phyloP scores from a whole-genome alignment of 108 stramenopile species.

The Pseudonitzschia delicatissima region DNA sequence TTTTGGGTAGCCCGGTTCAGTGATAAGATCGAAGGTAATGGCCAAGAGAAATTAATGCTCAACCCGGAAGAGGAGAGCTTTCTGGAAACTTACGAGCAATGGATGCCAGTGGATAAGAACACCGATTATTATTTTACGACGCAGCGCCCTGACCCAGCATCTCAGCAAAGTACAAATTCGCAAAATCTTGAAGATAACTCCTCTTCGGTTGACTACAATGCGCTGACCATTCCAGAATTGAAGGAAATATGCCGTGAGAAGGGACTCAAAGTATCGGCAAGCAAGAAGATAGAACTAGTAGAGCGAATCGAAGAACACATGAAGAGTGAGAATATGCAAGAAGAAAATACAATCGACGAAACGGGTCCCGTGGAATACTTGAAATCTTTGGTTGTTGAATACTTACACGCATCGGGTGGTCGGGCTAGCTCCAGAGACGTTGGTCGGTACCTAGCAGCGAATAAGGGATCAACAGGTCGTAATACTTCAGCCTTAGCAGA shows the following conservation, averaged over 20 bases:
- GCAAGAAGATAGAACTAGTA: slow-evolving; percentile 55
- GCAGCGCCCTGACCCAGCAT: background rate
- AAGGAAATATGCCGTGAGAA: slow-evolving; percentile 68
- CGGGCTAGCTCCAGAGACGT: slow-evolving; percentile 66
- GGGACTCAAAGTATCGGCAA: slow-evolving; percentile 61
- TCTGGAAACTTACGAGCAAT: background rate
- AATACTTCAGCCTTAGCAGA: slow-evolving; percentile 28
- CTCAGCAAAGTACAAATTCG: background rate
- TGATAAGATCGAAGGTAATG: background rate
- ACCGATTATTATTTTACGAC: slow-evolving; percentile 16
- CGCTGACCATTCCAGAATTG: slow-evolving; percentile 52
- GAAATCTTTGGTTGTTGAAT: slow-evolving; percentile 56
- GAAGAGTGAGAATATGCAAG: slow-evolving; percentile 23
- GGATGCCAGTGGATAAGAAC: background rate
- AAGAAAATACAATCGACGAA: background rate
- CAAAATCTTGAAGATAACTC: background rate
- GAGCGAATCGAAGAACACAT: slow-evolving; percentile 43
- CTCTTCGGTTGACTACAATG: slow-evolving; percentile 39
- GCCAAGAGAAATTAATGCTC: background rate
- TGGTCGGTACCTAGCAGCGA: slow-evolving; percentile 59
- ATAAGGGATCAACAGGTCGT: slow-evolving; percentile 6
- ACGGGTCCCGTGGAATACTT: slow-evolving; percentile 32
- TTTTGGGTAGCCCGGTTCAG: slow-evolving; percentile 14
- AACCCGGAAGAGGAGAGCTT: slow-evolving; percentile 14
- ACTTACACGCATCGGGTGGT: slow-evolving; percentile 66